Evolutionary conservation across 371 early-diverging fungal species (phyloP).

Genomic region (Blyttiomyces sp.): DNA sequence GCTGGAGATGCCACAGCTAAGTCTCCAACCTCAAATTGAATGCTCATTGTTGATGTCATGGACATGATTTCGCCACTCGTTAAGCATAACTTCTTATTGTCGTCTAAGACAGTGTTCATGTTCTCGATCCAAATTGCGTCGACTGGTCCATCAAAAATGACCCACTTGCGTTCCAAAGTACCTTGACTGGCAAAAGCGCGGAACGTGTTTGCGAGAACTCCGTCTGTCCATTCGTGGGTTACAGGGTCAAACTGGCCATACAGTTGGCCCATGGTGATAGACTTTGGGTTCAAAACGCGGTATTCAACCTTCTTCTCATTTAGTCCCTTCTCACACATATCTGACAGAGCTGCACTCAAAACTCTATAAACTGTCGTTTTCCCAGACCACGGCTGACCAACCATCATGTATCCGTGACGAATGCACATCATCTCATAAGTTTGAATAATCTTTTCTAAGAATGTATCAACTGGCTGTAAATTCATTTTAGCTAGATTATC

Average conservation of each 20-base stretch:
- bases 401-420: slow-evolving; percentile 59
- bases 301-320: slow-evolving; percentile 46
- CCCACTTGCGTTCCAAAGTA: slow-evolving; percentile 49
- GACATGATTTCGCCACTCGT: slow-evolving; percentile 61
- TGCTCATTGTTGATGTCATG: slow-evolving; percentile 54
- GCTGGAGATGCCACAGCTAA: slow-evolving; percentile 61
- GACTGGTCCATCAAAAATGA: slow-evolving; percentile 63
- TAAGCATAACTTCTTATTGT: slow-evolving; percentile 60
- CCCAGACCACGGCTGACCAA: slow-evolving; percentile 54
- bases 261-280: slow-evolving; percentile 57
- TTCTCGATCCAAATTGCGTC: slow-evolving; percentile 63
- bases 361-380: slow-evolving; percentile 51
- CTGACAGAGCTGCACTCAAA: slow-evolving; percentile 41
- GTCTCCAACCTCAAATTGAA: slow-evolving; percentile 57
- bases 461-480: slow-evolving; percentile 43
- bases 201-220: slow-evolving; percentile 53
- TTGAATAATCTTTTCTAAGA: slow-evolving; percentile 55
- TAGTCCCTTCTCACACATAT: slow-evolving; percentile 38
- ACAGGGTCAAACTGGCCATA: slow-evolving; percentile 58
- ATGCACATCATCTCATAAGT: slow-evolving; percentile 60
- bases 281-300: slow-evolving; percentile 55
- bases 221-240: slow-evolving; percentile 63
- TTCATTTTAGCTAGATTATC: slow-evolving; percentile 47
- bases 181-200: slow-evolving; percentile 47
- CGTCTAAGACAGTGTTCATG: slow-evolving; percentile 64